These are phyloP conservation scores for Bonia amplexicaulis DNA, from an alignment of 176 grass and related monocot genomes.

Conservation along the genomic window DNA sequence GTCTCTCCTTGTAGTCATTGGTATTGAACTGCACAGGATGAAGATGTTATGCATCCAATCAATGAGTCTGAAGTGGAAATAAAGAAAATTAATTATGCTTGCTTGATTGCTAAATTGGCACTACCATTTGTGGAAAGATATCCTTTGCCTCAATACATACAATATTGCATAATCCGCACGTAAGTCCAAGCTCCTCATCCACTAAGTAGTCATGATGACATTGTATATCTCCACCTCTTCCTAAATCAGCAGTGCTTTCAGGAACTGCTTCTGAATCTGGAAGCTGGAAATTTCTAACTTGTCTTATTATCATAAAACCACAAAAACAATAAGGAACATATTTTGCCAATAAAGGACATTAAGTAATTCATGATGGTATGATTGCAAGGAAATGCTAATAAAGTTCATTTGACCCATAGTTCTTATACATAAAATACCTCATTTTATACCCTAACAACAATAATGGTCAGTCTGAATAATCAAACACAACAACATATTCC, in stretches of 20 bases:
- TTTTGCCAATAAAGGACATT: background rate
- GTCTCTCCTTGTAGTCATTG: conserved; percentile 41
- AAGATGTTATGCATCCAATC: background rate
- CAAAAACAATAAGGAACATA: background rate
- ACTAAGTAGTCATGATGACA: conserved; percentile 70
- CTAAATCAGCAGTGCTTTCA: conserved; percentile 20
- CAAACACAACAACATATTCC: background rate
- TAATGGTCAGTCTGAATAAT: background rate
- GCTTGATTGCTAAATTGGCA: background rate
- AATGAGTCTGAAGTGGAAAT: conserved; percentile 5
- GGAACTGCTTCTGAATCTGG: conserved; percentile 29
- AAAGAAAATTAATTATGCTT: background rate
- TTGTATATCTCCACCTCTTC: conserved; percentile 29
- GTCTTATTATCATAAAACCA: conserved; percentile 17
- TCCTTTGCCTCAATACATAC: conserved; percentile 66
- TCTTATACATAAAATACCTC: background rate
- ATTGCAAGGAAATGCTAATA: background rate
- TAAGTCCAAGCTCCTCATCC: conserved; percentile 59
- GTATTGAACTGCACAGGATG: conserved; percentile 28
- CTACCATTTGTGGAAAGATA: conserved; percentile 71
- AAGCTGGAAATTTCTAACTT: conserved; percentile 29
- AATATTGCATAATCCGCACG: conserved; percentile 58
- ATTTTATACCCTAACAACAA: background rate
- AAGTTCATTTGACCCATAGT: background rate
- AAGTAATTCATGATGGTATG: background rate